Conservation (phyloP, 768 basidiomycete species). For the Macrolepiota albuminosa region DNA sequence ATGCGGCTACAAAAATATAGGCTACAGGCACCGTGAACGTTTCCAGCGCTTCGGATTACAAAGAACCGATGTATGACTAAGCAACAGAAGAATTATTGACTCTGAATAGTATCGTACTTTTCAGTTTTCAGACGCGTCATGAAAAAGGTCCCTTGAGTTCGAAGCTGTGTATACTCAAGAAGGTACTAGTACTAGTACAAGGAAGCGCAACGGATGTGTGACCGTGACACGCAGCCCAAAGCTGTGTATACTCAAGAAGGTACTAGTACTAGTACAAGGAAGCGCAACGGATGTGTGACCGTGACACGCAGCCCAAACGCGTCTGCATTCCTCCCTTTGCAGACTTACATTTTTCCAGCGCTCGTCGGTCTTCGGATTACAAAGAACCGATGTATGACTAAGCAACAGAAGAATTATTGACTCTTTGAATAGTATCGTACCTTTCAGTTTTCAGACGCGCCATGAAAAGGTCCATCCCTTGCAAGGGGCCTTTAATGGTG, state of each 20-base stretch:
- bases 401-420: slow-evolving; percentile 6
- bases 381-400: slow-evolving; percentile 15
- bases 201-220: no score
- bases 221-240: no score
- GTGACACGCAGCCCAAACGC: no score
- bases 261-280: no score
- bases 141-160: no score
- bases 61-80: slow-evolving; percentile 16
- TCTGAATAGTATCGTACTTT: background rate
- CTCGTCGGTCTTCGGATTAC: slow-evolving; percentile 5
- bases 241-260: no score
- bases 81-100: slow-evolving; percentile 3
- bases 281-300: no score
- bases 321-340: no score
- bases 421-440: background rate
- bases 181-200: no score
- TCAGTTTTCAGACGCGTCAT: background rate
- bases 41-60: slow-evolving; percentile 6
- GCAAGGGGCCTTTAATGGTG: slow-evolving; percentile 19
- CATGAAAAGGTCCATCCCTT: slow-evolving; percentile 20
- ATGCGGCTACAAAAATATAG: background rate
- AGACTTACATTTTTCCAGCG: background rate
- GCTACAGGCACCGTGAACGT: background rate
- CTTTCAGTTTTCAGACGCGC: slow-evolving; percentile 5
- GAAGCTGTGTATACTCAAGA: no score